A percentile compares a stretch with the other conserved stretches of the same genome.
Evolutionary conservation across 2,329 filamentous ascomycete genomes (phyloP).

Genomic region (Pseudogymnoascus sp.): DNA sequence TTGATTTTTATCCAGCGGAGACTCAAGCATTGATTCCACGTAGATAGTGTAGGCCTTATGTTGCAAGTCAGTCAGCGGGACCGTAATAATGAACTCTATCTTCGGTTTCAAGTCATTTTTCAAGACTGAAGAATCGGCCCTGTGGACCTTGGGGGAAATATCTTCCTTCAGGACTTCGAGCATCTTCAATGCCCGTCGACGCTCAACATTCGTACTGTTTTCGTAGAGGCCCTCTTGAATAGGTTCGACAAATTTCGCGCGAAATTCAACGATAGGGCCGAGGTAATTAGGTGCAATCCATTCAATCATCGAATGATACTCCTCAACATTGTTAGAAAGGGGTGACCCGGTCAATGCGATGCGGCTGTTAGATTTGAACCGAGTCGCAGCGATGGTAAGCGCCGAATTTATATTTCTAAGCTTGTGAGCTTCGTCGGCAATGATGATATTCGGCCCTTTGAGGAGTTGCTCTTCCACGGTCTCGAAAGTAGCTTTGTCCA

Average conservation of each 20-base stretch:
- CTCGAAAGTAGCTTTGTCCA: conserved; percentile 28
- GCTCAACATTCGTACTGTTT: conserved; percentile 52
- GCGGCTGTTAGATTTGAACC: conserved; percentile 60
- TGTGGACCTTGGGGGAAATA: conserved; percentile 70
- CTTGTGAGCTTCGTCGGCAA: conserved; percentile 79
- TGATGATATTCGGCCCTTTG: conserved; percentile 59
- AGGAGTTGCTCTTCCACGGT: conserved; percentile 44
- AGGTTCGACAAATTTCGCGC: conserved; percentile 58
- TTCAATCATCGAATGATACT: conserved; percentile 81
- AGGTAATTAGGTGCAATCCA: conserved; percentile 79
- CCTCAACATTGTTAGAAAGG: conserved; percentile 72
- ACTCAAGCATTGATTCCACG: conserved; percentile 33
- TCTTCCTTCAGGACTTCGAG: conserved; percentile 64
- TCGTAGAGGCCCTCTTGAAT: conserved; percentile 64
- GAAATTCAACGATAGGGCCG: conserved; percentile 61
- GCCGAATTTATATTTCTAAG: conserved; percentile 60
- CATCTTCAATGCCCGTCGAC: conserved; percentile 54
- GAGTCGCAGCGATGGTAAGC: conserved; percentile 45
- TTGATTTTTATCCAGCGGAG: conserved; percentile 17
- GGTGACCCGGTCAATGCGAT: conserved; percentile 85
- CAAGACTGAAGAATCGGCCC: conserved; percentile 62
- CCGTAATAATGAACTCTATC: conserved; percentile 70
- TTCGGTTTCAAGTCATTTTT: conserved; percentile 64
- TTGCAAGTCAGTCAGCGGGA: conserved; percentile 64
- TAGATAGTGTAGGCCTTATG: conserved; percentile 51